phyloP scores from a whole-genome alignment of 2,329 filamentous ascomycete species.

The Scortechinia acanthostroma region DNA sequence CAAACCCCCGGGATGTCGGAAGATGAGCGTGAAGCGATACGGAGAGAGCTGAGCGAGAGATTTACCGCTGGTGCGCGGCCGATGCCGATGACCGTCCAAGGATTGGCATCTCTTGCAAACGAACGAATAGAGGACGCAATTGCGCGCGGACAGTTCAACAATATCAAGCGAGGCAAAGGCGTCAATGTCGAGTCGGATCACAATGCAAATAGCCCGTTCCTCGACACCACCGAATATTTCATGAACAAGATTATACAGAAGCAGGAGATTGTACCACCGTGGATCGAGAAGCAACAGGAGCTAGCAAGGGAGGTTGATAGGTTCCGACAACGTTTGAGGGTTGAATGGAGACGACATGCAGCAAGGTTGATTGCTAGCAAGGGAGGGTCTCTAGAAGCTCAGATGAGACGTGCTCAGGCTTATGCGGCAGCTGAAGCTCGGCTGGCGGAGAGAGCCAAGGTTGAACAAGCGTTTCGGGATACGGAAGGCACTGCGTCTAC shows the following conservation, averaged over 20 bases:
- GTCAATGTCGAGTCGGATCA: slow-evolving; percentile 44
- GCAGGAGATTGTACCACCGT: slow-evolving; percentile 63
- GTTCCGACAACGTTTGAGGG: slow-evolving; percentile 46
- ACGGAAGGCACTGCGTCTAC: not conserved
- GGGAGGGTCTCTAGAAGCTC: slow-evolving; percentile 47
- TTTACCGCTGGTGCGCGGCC: slow-evolving; percentile 47
- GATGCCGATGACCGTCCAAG: slow-evolving; percentile 50
- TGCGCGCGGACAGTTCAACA: slow-evolving; percentile 57
- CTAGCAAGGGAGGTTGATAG: slow-evolving; percentile 41
- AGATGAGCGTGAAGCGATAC: slow-evolving; percentile 46
- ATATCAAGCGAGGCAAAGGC: slow-evolving; percentile 47
- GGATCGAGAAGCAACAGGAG: slow-evolving; percentile 69
- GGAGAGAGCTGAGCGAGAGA: slow-evolving; percentile 51
- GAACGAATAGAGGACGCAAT: slow-evolving; percentile 66
- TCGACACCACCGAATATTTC: slow-evolving; percentile 65
- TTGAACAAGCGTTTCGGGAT: not conserved
- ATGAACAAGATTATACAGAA: slow-evolving; percentile 69
- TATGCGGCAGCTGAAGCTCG: slow-evolving; percentile 51
- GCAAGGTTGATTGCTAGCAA: slow-evolving; percentile 49
- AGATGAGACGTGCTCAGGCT: slow-evolving; percentile 45
- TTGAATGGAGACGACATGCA: slow-evolving; percentile 56
- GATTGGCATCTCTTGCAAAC: slow-evolving; percentile 53
- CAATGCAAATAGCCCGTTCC: slow-evolving; percentile 55
- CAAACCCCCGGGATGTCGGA: slow-evolving; percentile 34
- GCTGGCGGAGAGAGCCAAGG: slow-evolving; percentile 4